Conservation (phyloP, 2,329 filamentous ascomycete species). For the Colletotrichum tamarilloi region DNA sequence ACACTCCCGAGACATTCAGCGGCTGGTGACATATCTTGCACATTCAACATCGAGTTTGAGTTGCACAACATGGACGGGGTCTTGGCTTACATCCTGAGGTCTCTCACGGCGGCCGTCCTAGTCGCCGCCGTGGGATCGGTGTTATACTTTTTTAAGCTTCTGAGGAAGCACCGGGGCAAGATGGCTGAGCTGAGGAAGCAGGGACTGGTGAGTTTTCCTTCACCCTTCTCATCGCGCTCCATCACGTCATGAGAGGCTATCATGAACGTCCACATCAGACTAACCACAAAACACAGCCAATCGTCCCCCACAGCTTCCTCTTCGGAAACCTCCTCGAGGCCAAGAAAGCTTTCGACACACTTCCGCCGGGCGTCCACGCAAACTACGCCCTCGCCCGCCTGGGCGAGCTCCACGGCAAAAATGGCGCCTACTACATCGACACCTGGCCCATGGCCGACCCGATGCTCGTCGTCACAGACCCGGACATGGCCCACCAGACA, state of each 20-base stretch:
- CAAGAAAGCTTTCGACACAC: slow-evolving; percentile 39
- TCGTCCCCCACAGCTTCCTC: slow-evolving; percentile 42
- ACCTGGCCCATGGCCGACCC: slow-evolving; percentile 42
- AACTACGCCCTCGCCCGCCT: slow-evolving; percentile 18
- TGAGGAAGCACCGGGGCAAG: slow-evolving; percentile 18
- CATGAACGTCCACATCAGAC: neutral
- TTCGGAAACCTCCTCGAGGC: slow-evolving; percentile 45
- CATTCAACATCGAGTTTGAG: neutral
- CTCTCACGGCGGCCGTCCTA: slow-evolving; percentile 4
- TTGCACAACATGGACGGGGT: slow-evolving; percentile 9
- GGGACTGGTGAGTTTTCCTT: slow-evolving; percentile 1
- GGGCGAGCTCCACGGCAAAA: slow-evolving; percentile 36
- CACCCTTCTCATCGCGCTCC: neutral
- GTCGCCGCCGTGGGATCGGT: neutral
- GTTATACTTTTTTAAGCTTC: slow-evolving; percentile 12
- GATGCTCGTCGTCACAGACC: slow-evolving; percentile 43
- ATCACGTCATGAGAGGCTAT: too few species aligned
- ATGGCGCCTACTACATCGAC: slow-evolving; percentile 45
- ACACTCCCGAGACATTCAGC: neutral
- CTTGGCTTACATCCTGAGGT: neutral
- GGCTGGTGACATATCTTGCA: neutral
- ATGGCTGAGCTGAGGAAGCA: slow-evolving; percentile 27
- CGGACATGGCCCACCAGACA: slow-evolving; percentile 44
- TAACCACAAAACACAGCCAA: slow-evolving; percentile 38
- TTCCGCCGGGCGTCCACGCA: slow-evolving; percentile 26